phyloP scores from a whole-genome alignment of 2,329 filamentous ascomycete genomes.

The Fusarium hainanense region DNA sequence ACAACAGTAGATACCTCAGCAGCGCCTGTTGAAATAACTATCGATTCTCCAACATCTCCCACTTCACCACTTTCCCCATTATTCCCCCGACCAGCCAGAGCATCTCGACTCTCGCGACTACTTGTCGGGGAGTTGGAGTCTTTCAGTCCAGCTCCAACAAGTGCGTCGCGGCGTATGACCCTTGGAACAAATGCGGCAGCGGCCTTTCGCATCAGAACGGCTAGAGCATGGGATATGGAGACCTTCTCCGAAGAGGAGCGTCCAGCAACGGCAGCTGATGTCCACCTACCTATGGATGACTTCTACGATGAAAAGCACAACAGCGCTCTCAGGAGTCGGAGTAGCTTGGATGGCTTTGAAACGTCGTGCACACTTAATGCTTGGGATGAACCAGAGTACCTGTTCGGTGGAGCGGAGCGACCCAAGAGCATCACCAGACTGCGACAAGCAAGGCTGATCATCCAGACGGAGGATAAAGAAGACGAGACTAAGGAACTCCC shows the following conservation, averaged over 20 bases:
- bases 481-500: conserved; percentile 3
- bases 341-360: conserved; percentile 13
- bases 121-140: conserved; percentile 38
- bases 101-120: conserved; percentile 34
- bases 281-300: background rate
- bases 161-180: conserved; percentile 33
- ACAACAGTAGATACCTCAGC: conserved; percentile 2
- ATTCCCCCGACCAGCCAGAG: conserved; percentile 6
- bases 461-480: background rate
- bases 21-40: conserved; percentile 23
- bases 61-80: conserved; percentile 18
- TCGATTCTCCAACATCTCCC: conserved; percentile 24
- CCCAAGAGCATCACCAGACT: conserved; percentile 47
- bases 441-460: conserved; percentile 7
- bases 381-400: conserved; percentile 27
- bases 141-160: conserved; percentile 10
- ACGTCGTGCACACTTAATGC: background rate
- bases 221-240: conserved; percentile 39
- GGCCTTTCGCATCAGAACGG: conserved; percentile 34
- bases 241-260: conserved; percentile 3
- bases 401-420: conserved; percentile 42
- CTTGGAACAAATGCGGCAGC: conserved; percentile 38
- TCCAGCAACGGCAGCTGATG: background rate
- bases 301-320: conserved; percentile 32
- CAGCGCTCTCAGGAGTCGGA: conserved; percentile 13